A percentile compares a stretch with the other conserved stretches of the same genome.
Conservation (phyloP, 2,329 filamentous ascomycete species). For the Clonostachys rhizophaga region DNA sequence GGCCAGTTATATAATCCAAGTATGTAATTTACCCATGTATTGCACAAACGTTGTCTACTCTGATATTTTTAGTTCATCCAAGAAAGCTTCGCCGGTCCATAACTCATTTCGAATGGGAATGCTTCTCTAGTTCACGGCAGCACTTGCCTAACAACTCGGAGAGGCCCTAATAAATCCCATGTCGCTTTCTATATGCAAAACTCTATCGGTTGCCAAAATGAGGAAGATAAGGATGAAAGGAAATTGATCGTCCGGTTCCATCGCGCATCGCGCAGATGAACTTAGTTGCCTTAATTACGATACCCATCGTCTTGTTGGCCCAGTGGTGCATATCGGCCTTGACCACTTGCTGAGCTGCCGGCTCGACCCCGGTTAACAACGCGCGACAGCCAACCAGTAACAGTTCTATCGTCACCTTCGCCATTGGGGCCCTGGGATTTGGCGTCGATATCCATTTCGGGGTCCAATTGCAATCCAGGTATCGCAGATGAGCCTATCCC, state of each 20-base stretch:
- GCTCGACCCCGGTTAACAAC: slow-evolving; percentile 32
- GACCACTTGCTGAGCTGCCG: slow-evolving; percentile 27
- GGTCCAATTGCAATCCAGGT: slow-evolving; percentile 77
- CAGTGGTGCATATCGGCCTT: slow-evolving; percentile 35
- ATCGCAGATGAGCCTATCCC: slow-evolving; percentile 63
- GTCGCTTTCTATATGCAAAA: slow-evolving; percentile 31
- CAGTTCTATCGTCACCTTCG: slow-evolving; percentile 30
- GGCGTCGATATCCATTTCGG: slow-evolving; percentile 49
- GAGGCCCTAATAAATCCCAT: neutral
- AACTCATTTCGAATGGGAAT: too few relatives aligned
- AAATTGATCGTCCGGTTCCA: too few relatives aligned
- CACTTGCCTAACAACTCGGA: too few relatives aligned
- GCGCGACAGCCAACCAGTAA: slow-evolving; percentile 45
- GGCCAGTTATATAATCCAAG: too few relatives aligned
- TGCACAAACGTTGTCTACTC: neutral
- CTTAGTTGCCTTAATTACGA: too few relatives aligned
- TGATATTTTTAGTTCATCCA: neutral
- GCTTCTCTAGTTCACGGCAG: too few relatives aligned
- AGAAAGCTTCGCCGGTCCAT: neutral
- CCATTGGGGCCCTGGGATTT: slow-evolving; percentile 31
- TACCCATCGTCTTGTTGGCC: slow-evolving; percentile 31
- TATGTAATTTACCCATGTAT: neutral
- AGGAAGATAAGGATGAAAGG: too few relatives aligned
- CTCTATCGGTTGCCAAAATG: too few relatives aligned
- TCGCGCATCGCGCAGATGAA: too few relatives aligned